phyloP scores from a whole-genome alignment of 139 green algal genomes.

The Edaphochlamys debaryana region DNA sequence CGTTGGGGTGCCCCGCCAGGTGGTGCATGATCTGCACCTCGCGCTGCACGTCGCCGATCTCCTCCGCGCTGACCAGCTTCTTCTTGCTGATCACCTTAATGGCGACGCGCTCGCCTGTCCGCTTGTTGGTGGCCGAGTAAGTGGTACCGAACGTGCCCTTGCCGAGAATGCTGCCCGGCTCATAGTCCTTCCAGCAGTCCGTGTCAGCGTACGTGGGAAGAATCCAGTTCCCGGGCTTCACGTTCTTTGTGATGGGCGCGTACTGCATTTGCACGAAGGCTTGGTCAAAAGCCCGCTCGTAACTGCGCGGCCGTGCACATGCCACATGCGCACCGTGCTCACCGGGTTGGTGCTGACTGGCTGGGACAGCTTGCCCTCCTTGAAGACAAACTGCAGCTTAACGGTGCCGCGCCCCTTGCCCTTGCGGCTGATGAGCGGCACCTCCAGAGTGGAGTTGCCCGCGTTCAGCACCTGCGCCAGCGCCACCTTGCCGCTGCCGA shows the following conservation, averaged over 20 bases:
- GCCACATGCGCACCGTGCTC: no score
- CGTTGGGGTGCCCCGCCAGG: constrained; percentile 64
- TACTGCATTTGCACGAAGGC: background rate
- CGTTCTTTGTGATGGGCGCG: background rate
- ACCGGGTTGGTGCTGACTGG: background rate
- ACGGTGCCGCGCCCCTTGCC: constrained; percentile 43
- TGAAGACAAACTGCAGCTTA: constrained; percentile 38
- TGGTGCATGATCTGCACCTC: constrained; percentile 90
- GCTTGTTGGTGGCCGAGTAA: constrained; percentile 63
- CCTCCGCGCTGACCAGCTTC: constrained; percentile 88
- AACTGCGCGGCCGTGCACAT: no score
- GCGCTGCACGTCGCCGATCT: constrained; percentile 94
- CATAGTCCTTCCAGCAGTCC: constrained; percentile 69
- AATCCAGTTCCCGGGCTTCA: constrained; percentile 55
- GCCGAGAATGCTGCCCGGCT: constrained; percentile 66
- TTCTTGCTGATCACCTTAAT: constrained; percentile 89
- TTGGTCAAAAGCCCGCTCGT: no score
- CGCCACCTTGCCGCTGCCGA: constrained; percentile 47
- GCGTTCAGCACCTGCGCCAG: background rate
- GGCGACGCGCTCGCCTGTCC: constrained; percentile 51
- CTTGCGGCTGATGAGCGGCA: constrained; percentile 45
- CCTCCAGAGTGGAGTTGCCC: background rate
- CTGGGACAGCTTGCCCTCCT: constrained; percentile 30
- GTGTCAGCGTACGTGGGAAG: constrained; percentile 61
- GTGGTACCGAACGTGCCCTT: constrained; percentile 82